Evolutionary conservation across 2,329 filamentous ascomycete genomes (phyloP).

Genomic region (Sphaerulina musiva): DNA sequence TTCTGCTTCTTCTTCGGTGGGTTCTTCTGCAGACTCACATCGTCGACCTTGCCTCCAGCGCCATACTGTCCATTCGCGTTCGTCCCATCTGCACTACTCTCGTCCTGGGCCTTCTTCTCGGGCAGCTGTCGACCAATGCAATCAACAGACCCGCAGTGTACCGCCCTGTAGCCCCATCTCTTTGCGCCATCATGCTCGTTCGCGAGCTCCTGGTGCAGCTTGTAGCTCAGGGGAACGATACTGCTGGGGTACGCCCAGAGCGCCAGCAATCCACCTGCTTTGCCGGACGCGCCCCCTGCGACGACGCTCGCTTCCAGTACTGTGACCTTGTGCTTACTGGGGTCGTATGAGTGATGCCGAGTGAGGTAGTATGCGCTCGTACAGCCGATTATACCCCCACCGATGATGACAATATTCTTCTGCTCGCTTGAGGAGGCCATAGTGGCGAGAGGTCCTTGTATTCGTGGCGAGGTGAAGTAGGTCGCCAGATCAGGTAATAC

Average conservation of each 20-base stretch:
- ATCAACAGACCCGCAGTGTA: conserved; percentile 65
- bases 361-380: conserved; percentile 89
- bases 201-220: conserved; percentile 76
- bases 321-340: conserved; percentile 67
- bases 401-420: conserved; percentile 40
- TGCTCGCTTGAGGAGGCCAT: conserved; percentile 27
- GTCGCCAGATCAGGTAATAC: background rate
- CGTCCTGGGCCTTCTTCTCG: conserved; percentile 19
- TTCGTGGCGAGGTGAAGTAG: background rate
- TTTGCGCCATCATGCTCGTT: conserved; percentile 70
- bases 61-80: conserved; percentile 28
- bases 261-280: conserved; percentile 83
- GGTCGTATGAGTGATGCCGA: conserved; percentile 73
- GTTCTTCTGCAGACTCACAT: conserved; percentile 51
- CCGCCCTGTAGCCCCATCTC: conserved; percentile 77
- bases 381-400: conserved; percentile 87
- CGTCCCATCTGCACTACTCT: conserved; percentile 27
- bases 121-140: conserved; percentile 42
- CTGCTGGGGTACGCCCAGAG: conserved; percentile 84
- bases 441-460: conserved; percentile 13
- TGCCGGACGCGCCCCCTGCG: conserved; percentile 87
- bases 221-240: conserved; percentile 80
- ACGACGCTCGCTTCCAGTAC: conserved; percentile 80
- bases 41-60: conserved; percentile 23
- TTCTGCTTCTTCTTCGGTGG: conserved; percentile 26